Evolutionary conservation across 176 grass and related monocot species (phyloP), one percentile per base, ranked within the genome.

Genomic region (Calamus simplicifolius): DNA sequence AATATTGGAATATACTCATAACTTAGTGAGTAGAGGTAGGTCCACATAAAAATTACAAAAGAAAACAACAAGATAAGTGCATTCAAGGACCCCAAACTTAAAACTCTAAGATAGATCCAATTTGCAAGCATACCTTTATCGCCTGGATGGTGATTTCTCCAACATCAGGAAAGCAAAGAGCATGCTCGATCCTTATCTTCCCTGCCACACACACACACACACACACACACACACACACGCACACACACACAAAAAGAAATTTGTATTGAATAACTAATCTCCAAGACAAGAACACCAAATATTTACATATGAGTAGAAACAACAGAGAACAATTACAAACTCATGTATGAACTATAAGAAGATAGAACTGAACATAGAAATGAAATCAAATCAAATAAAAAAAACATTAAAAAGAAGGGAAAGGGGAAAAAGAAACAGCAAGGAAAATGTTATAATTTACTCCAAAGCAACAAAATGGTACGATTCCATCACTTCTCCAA

Each of bases 81-180:
- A 52, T 76, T 77, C 77, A 61, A 43, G 61, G 57, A 69, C 15
- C 26, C 51, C 31, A 15, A 59, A 19, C 54, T 52, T 16, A 52
- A 68, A 21, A 27, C 15, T 3, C 12, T 3, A 52, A 10, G 16
- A 7, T 27, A 68, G 12, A 27, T 5, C 19, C 56, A 43, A 17
- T 56, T 58, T 52, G 21, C 27, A 23, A 49, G 12, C 13, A n/a
- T 6, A 63, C 63, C 56, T 85, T 78, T 48, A 68, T 50, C 26
- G 38, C 54, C 49, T 27, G 69, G 51, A 85, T 62, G 16, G 60
- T 55, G 28, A 98, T 71, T 75, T 81, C 56, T 60, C 79, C 79
- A 58, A 68, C 54, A 19, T 49, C 54, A 4, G 79, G 79, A 63
- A 77, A 77, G 19, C 31, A 30, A 67, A 62, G 6, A 10, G n/a